A percentile compares a stretch with the other conserved stretches of the same genome.
Conservation (phyloP, 2,329 filamentous ascomycete genomes). For the Nemania bipapillata region DNA sequence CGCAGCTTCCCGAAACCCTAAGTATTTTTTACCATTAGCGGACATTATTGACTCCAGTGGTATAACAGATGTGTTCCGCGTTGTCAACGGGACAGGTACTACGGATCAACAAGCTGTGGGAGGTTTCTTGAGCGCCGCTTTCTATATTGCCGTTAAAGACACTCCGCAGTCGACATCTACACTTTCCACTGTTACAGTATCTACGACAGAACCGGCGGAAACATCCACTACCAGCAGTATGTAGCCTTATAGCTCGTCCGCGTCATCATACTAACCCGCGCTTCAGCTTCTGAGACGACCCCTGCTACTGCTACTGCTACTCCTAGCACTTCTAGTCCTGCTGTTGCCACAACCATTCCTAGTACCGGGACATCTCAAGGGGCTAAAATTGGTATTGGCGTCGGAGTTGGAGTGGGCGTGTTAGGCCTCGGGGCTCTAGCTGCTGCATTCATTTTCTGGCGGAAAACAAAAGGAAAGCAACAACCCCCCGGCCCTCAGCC, state of each 20-base stretch:
- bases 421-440: slow-evolving; percentile 37
- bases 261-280: slow-evolving; percentile 23
- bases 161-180: slow-evolving; percentile 27
- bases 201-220: slow-evolving; percentile 11
- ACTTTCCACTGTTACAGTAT: slow-evolving; percentile 33
- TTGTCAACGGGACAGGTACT: slow-evolving; percentile 41
- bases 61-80: slow-evolving; percentile 44
- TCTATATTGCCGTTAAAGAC: slow-evolving; percentile 38
- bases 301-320: slow-evolving; percentile 11
- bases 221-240: slow-evolving; percentile 1
- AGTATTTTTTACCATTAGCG: too few relatives aligned
- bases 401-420: slow-evolving; percentile 39
- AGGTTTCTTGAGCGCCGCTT: slow-evolving; percentile 44
- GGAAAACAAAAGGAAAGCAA: slow-evolving; percentile 34
- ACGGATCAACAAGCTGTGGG: slow-evolving; percentile 32
- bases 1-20: too few relatives aligned
- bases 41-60: too few relatives aligned
- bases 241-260: background rate
- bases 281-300: slow-evolving; percentile 17
- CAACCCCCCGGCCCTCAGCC: slow-evolving; percentile 14
- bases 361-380: slow-evolving; percentile 31
- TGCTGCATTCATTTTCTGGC: slow-evolving; percentile 40
- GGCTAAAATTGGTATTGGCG: slow-evolving; percentile 39
- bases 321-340: too few relatives aligned
- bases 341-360: slow-evolving; percentile 8